Base-by-base conservation (phyloP, 306 rosid species). In the Quercus ilex region DNA sequence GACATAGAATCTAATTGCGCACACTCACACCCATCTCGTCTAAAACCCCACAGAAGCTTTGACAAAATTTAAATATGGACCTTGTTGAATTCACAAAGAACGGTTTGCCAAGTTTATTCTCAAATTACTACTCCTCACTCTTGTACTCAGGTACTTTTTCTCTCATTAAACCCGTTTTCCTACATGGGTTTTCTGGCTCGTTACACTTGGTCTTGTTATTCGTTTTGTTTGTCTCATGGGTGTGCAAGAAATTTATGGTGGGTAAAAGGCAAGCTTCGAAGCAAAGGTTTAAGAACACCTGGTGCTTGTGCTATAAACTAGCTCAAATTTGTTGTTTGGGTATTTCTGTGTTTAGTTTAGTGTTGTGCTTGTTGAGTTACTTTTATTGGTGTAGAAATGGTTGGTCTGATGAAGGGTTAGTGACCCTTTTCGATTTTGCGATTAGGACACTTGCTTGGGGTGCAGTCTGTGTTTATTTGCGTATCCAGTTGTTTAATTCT, bases 401-500 rank as follows among this genome's bases (percentile, higher is more conserved):
- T 57, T 80, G 87, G 83, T 83, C 80, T 63, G 85, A 86, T 21
- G 86, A 81, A 56, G 80, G 60, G 43, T 43, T 79, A 72, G 85
- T 81, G 74, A 73, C 83, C 38, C 38, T 82, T 78, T 78, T 71
- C 74, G 90, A 89, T 86, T 85, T 83, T 58, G 88, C 77, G 12
- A 33, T 87, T 33, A 84, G 80, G 77, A 64, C 87, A 55, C 77
- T 83, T 55, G 67, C 83, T 55, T 90, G 92, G 97, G 87, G 77
- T 75, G 72, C 55, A 8, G 55, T 85, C 67, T 80, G 74, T 77
- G 82, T 84, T 58, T 84, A 79, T 68, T 82, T 92, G 72, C 62
- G 79, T 57, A 43, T 77, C 72, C 76, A 55, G n/a, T 59, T 78
- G 49, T 69, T 74, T 20, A 71, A 63, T 75, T 68, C 76, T 10